Conservation (phyloP, 805 yeast genomes). For the Candida vaughaniae region DNA sequence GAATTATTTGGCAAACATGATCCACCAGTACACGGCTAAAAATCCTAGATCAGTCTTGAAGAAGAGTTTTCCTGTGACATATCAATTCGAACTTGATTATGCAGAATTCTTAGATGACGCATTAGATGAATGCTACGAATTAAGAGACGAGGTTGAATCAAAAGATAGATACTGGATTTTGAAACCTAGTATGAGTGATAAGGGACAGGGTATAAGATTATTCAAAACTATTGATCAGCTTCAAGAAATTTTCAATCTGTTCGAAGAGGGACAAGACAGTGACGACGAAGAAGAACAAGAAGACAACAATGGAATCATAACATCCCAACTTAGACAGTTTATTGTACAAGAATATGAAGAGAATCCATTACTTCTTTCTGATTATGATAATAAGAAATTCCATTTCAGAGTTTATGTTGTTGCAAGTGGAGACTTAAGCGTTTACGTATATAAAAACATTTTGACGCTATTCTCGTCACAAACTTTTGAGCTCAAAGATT, state of each 20-base stretch:
- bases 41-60: constrained; percentile 64
- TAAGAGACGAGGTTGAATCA: constrained; percentile 70
- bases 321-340: constrained; percentile 87
- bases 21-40: constrained; percentile 72
- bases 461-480: constrained; percentile 74
- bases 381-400: constrained; percentile 70
- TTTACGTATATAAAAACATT: constrained; percentile 77
- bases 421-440: constrained; percentile 70
- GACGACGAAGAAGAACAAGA: constrained; percentile 49
- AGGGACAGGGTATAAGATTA: constrained; percentile 91
- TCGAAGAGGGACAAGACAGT: constrained; percentile 70
- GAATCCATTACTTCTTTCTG: constrained; percentile 63
- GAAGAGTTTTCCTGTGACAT: constrained; percentile 69
- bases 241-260: constrained; percentile 79
- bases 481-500: constrained; percentile 25
- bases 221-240: constrained; percentile 77
- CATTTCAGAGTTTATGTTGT: constrained; percentile 86
- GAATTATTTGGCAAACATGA: constrained; percentile 82
- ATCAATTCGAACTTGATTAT: constrained; percentile 83
- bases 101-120: constrained; percentile 96
- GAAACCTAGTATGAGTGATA: constrained; percentile 96
- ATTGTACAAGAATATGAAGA: constrained; percentile 79
- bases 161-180: constrained; percentile 76
- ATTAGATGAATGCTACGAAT: constrained; percentile 86
- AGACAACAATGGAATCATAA: constrained; percentile 60